Evolutionary conservation across 2,329 filamentous ascomycete genomes (phyloP), one percentile per base, ranked within the genome.

Genomic region (Dactylellina haptotyla): DNA sequence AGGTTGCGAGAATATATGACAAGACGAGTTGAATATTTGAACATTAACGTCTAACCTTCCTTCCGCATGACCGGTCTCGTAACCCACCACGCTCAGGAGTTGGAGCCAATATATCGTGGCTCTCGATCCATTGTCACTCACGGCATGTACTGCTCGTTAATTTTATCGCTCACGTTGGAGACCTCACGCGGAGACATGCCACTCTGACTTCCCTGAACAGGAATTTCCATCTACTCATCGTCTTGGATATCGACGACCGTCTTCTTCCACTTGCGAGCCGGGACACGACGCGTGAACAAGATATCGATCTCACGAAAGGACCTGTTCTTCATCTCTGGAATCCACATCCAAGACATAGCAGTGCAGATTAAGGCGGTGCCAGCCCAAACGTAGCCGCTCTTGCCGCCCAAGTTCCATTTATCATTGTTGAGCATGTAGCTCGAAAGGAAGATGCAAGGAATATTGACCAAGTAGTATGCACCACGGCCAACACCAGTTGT

Each of bases 191-290:
- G 14, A 58, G 25, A 34, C 30, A 48, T 50, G 43, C 41, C 39
- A 61, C 26, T 61, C 37, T 25, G 23, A 30, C 57, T 62, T 51
- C 43, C 41, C 58, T 41, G 30, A 50, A 51, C 45, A 62, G 43
- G 20, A 62, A 41, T 41, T 59, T 62, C 58, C 76, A 78, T 79
- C 80, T 89, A 90, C 83, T 88, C 85, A 79, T 90, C 86, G 77
- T 88, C 87, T 20, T 85, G 79, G 62, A 88, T 80, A 77, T 88
- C 85, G 79, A 90, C 76, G 1, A 81, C 81, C 0, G 85, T 87
- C 79, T 85, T 79, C 80, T 83, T 85, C 84, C 83, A 86, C 48
- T 64, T 64, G 46, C 59, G 46, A 53, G 59, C 46, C 23, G 59
- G 59, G 32, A 64, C 59, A 45, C 59, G 32, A 64, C 48, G 59